Evolutionary conservation across 257 asterid genomes (phyloP), one percentile per base, ranked within the genome.

Genomic region (Thymus quinquecostatus): DNA sequence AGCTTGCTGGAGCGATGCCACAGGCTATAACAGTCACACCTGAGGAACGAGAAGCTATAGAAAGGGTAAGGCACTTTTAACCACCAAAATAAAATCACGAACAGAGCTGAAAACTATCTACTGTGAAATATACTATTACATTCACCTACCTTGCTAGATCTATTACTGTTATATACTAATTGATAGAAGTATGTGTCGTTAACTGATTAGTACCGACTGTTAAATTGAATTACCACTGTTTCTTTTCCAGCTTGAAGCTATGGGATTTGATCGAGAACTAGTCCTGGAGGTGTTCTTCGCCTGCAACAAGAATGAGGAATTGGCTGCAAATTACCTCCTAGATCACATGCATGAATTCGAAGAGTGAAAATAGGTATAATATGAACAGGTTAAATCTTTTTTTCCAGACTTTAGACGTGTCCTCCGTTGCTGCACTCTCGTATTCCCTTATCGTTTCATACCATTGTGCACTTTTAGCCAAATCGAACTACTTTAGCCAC

Each of bases 291-390:
- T 88, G 54, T 92, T 81, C 82, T 86, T 92, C 30, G 97, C 97
- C 6, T 92, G 98, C 92, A 88, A 92, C 96, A 92, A 85, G 89
- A 85, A 92, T 10, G 98, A 92, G 79, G 97, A 88, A 76, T 79
- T 89, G 66, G 97, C 98, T 49, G 98, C 98, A 11, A 92, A 92
- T 79, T 92, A 89, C 79, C 97, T 92, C n/a, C 83, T 92, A 70
- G 98, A 92, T 82, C 96, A 92, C 67, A 84, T 82, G 63, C 91
- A 89, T 29, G 97, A 92, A 84, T 86, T 89, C 65, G 92, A 89
- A 64, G 93, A 88, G 34, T 86, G 86, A 88, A 40, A 41, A 44
- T 44, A 45, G 57, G 59, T 6, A 63, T 27, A 69, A 34, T 81
- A 64, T 56, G 47, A 57, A 33, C 21, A 36, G 12, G 43, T 77